A percentile compares a stretch with the other conserved stretches of the same genome.
phyloP scores from a whole-genome alignment of 192 early-diverging fungal species.

The Lobosporangium transversale region DNA sequence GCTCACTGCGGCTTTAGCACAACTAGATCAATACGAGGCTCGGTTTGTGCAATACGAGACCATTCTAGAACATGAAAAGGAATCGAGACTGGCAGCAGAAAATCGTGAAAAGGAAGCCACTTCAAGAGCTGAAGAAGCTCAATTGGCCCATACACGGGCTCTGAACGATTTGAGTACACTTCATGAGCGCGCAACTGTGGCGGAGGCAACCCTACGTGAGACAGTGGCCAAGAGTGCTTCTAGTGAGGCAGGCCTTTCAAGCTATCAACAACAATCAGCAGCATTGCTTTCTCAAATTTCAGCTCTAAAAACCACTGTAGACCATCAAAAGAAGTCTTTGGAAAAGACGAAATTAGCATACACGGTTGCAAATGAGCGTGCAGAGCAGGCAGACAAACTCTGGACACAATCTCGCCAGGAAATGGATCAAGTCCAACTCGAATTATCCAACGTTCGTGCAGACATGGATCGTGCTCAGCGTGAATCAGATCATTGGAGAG shows the following conservation, averaged over 20 bases:
- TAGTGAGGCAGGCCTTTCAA: slow-evolving; percentile 44
- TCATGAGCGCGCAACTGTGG: slow-evolving; percentile 53
- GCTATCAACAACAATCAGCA: slow-evolving; percentile 43
- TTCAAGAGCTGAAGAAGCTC: slow-evolving; percentile 59
- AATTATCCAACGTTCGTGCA: slow-evolving; percentile 38
- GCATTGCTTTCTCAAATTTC: slow-evolving; percentile 33
- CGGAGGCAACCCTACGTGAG: slow-evolving; percentile 56
- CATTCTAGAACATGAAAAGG: slow-evolving; percentile 57
- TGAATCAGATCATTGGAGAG: slow-evolving; percentile 47
- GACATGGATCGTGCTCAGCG: slow-evolving; percentile 53
- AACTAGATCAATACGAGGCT: slow-evolving; percentile 49
- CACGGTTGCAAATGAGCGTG: slow-evolving; percentile 51
- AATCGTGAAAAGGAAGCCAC: slow-evolving; percentile 57
- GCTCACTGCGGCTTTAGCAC: slow-evolving; percentile 47
- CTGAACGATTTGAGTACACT: slow-evolving; percentile 55
- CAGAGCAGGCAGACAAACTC: slow-evolving; percentile 50
- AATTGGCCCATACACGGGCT: slow-evolving; percentile 59
- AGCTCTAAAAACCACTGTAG: slow-evolving; percentile 50
- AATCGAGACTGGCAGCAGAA: slow-evolving; percentile 56
- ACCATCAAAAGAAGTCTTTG: slow-evolving; percentile 56
- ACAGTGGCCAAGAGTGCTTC: slow-evolving; percentile 40
- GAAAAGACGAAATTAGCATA: slow-evolving; percentile 55
- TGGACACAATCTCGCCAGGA: slow-evolving; percentile 57
- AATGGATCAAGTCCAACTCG: slow-evolving; percentile 42
- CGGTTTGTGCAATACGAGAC: slow-evolving; percentile 58